A percentile compares a stretch with the other conserved stretches of the same genome.
phyloP scores from a whole-genome alignment of 768 basidiomycete species.

The Phylloporus arenicola region DNA sequence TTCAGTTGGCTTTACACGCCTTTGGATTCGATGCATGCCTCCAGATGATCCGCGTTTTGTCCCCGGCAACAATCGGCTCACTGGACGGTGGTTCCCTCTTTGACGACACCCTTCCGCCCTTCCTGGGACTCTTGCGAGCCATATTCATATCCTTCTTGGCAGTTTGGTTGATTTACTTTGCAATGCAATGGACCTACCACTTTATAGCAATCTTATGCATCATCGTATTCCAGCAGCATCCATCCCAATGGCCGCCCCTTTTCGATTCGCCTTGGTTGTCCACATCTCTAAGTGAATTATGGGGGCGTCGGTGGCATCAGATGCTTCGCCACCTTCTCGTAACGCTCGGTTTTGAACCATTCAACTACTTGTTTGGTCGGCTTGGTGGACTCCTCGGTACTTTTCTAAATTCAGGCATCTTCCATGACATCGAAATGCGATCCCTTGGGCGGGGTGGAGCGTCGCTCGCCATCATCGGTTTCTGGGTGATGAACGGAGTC shows the following conservation, averaged over 20 bases:
- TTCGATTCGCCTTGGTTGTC: constrained; percentile 54
- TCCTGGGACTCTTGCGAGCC: constrained; percentile 36
- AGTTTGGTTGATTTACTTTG: constrained; percentile 37
- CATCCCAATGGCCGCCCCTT: constrained; percentile 57
- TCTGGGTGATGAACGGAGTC: constrained; percentile 51
- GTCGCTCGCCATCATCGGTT: constrained; percentile 37
- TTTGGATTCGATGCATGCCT: constrained; percentile 10
- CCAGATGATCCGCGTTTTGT: constrained; percentile 22
- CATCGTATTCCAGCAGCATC: constrained; percentile 40
- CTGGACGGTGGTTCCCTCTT: constrained; percentile 35
- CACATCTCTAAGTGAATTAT: constrained; percentile 55
- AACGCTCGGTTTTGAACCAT: constrained; percentile 40
- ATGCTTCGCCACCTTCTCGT: constrained; percentile 53
- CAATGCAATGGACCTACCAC: constrained; percentile 42
- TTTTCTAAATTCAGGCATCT: constrained; percentile 51
- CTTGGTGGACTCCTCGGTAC: constrained; percentile 48
- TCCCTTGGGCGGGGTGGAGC: constrained; percentile 50
- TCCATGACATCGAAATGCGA: constrained; percentile 54
- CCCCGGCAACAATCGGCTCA: constrained; percentile 35
- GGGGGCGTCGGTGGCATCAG: constrained; percentile 65
- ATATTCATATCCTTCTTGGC: constrained; percentile 34
- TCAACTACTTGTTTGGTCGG: constrained; percentile 43
- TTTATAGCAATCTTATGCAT: constrained; percentile 39
- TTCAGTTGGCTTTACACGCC: constrained; percentile 1
- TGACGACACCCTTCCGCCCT: constrained; percentile 27